Percentiles rank a stretch among this genome's conserved stretches.
Evolutionary conservation across 2,329 filamentous ascomycete species (phyloP).

Genomic region (Tolypocladium tundrense): DNA sequence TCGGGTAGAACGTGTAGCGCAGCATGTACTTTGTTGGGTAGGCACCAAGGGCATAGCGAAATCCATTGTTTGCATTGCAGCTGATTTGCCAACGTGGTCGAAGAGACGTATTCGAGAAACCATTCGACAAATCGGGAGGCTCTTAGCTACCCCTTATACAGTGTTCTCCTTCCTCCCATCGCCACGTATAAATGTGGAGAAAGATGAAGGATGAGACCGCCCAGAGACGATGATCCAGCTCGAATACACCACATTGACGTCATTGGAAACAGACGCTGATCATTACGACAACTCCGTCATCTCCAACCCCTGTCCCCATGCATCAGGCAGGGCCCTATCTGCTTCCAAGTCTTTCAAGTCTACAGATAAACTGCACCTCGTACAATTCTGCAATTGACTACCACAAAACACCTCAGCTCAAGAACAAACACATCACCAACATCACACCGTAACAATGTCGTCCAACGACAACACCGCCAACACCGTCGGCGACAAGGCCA

Average conservation of each 20-base stretch:
- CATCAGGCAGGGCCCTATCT: background rate
- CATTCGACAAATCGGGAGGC: background rate
- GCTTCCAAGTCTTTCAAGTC: background rate
- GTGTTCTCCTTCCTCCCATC: background rate
- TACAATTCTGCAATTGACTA: background rate
- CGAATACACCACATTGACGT: background rate
- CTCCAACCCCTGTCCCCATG: background rate
- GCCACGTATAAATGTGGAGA: background rate
- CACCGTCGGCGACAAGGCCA: conserved; percentile 17
- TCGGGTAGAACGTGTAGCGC: conserved; percentile 34
- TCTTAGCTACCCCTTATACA: background rate
- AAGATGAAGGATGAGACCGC: background rate
- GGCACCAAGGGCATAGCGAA: background rate
- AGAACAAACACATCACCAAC: background rate
- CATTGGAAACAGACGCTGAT: background rate
- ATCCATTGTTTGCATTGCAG: background rate
- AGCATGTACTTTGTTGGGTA: background rate
- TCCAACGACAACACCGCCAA: conserved; percentile 5
- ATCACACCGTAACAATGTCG: conserved; percentile 1
- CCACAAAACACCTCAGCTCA: background rate
- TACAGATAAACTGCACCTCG: background rate
- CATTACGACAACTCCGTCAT: background rate
- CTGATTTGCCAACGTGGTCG: background rate
- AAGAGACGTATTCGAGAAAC: background rate
- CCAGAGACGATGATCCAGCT: background rate